Evolutionary conservation across 805 yeast genomes (phyloP).

Genomic region (Saccharomyces eubayanus): DNA sequence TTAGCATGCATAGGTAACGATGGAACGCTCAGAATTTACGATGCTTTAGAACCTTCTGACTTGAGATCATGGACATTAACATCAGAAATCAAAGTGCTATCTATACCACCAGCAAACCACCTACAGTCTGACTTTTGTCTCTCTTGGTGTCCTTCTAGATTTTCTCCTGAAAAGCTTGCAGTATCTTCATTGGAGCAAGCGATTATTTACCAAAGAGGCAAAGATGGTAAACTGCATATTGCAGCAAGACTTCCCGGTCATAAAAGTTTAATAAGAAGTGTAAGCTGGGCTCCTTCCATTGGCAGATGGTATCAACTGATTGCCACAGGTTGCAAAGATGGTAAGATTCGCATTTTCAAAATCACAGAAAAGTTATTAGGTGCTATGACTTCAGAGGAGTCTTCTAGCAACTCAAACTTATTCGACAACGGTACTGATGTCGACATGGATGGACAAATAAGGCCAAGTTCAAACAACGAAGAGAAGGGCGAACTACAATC

Average conservation of each 20-base stretch:
- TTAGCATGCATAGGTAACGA: slow-evolving; percentile 85
- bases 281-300: slow-evolving; percentile 95
- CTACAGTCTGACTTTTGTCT: slow-evolving; percentile 79
- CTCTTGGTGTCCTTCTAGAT: slow-evolving; percentile 86
- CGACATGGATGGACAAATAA: slow-evolving; percentile 1
- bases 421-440: slow-evolving; percentile 4
- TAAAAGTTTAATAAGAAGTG: slow-evolving; percentile 75
- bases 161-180: slow-evolving; percentile 69
- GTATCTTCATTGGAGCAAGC: slow-evolving; percentile 86
- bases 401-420: slow-evolving; percentile 1
- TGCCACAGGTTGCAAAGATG: slow-evolving; percentile 96
- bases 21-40: slow-evolving; percentile 77
- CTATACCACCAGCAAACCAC: slow-evolving; percentile 66
- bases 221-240: slow-evolving; percentile 43
- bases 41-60: slow-evolving; percentile 84
- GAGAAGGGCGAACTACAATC: slow-evolving; percentile 3
- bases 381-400: slow-evolving; percentile 1
- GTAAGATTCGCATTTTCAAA: slow-evolving; percentile 78
- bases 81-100: slow-evolving; percentile 58
- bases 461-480: background rate
- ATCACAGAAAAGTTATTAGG: slow-evolving; percentile 37
- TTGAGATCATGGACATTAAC: slow-evolving; percentile 72
- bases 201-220: slow-evolving; percentile 54
- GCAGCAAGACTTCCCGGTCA: slow-evolving; percentile 74
- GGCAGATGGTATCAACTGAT: slow-evolving; percentile 80